Evolutionary conservation across 2,329 filamentous ascomycete genomes (phyloP).

Genomic region (Coniochaeta sp.): DNA sequence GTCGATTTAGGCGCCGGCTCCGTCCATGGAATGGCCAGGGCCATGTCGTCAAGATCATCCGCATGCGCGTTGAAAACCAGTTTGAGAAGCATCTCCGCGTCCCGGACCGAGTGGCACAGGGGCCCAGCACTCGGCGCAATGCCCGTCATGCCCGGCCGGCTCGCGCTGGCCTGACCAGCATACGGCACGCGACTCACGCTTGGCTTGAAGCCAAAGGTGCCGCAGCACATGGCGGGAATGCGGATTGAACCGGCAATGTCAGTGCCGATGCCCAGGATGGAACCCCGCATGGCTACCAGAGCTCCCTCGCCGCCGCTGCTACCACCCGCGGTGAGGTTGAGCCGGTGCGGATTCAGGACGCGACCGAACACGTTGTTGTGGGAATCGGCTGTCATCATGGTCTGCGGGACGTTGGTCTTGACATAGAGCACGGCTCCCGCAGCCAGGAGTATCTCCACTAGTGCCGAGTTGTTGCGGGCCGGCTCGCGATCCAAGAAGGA

Average conservation of each 20-base stretch:
- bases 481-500: neutral
- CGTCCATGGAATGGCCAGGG: too few relatives aligned
- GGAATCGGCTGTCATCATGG: neutral
- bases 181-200: too few relatives aligned
- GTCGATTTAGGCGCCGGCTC: too few relatives aligned
- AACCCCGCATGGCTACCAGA: neutral
- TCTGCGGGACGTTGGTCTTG: constrained; percentile 13
- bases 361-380: neutral
- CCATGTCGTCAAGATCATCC: too few relatives aligned
- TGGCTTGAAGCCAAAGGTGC: too few relatives aligned
- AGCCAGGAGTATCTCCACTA: constrained; percentile 9
- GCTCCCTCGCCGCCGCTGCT: neutral
- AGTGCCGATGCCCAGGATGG: neutral
- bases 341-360: neutral
- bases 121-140: too few relatives aligned
- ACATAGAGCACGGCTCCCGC: constrained; percentile 11
- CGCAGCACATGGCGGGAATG: neutral
- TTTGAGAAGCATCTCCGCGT: too few relatives aligned
- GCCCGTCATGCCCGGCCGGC: too few relatives aligned
- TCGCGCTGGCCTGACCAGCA: too few relatives aligned
- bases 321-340: neutral
- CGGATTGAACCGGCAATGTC: neutral
- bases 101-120: too few relatives aligned
- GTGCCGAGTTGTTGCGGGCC: constrained; percentile 8
- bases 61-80: too few relatives aligned